These are phyloP conservation scores for Trifolium subterraneum DNA, from an alignment of 306 rosid genomes.

Conservation along the genomic window DNA sequence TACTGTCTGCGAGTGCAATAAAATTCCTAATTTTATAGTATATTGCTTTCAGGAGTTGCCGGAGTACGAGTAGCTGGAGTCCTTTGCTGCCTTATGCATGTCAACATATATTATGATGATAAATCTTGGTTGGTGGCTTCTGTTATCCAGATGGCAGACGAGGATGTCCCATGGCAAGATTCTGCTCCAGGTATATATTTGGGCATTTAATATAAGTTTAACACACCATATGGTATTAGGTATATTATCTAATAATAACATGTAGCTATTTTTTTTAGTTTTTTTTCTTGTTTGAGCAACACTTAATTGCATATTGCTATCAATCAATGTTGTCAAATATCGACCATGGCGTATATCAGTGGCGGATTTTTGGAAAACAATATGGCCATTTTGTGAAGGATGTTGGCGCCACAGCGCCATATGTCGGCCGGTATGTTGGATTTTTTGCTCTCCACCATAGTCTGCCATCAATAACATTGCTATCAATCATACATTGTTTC, in stretches of 20 bases:
- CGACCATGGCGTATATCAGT: too few species aligned
- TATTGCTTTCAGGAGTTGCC: too few species aligned
- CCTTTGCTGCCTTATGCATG: too few species aligned
- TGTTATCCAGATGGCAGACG: constrained; percentile 87
- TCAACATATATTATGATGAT: too few species aligned
- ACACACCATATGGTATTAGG: neutral
- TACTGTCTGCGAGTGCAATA: neutral
- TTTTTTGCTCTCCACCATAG: too few species aligned
- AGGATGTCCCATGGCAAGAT: constrained; percentile 92
- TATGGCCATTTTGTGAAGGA: too few species aligned
- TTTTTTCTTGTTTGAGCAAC: neutral
- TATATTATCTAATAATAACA: neutral
- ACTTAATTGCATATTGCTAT: neutral
- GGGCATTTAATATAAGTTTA: neutral
- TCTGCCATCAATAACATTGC: neutral
- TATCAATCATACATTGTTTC: neutral
- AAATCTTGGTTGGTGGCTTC: too few species aligned
- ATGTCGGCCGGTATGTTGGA: too few species aligned
- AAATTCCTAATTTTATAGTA: too few species aligned
- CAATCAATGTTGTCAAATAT: neutral
- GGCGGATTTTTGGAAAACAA: too few species aligned
- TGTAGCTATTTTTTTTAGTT: neutral
- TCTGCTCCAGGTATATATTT: constrained; percentile 74
- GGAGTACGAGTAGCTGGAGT: too few species aligned
- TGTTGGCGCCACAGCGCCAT: too few species aligned